A percentile compares a stretch with the other conserved stretches of the same genome.
Evolutionary conservation across 176 grass and related monocot genomes (phyloP).

Genomic region (Juncus effusus): DNA sequence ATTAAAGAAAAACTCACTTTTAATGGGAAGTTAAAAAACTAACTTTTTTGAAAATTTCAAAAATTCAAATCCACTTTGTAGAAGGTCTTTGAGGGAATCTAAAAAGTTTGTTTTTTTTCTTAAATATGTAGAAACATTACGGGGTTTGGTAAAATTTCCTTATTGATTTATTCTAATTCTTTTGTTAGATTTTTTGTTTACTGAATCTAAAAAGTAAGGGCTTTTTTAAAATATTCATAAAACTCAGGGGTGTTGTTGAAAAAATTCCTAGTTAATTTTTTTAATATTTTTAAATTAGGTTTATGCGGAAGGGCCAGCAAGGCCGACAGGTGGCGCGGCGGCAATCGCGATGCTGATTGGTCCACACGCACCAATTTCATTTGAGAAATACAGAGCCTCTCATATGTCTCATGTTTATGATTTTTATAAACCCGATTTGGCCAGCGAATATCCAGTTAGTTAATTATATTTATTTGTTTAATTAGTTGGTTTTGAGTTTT

Average conservation of each 20-base stretch:
- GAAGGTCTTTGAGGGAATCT: no score
- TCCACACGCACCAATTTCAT: conserved; percentile 85
- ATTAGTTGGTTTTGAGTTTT: conserved; percentile 7
- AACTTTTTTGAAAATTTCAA: no score
- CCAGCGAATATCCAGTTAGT: conserved; percentile 95
- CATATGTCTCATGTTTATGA: conserved; percentile 96
- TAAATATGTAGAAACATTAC: no score
- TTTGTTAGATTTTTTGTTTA: background rate
- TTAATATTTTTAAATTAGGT: conserved; percentile 50
- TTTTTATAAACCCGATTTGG: conserved; percentile 96
- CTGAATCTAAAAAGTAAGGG: no score
- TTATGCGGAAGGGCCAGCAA: conserved; percentile 87
- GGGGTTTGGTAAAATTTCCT: no score
- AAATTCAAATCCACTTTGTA: no score
- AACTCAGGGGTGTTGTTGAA: no score
- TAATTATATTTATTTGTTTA: conserved; percentile 8
- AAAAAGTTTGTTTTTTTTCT: no score
- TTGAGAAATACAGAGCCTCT: conserved; percentile 91
- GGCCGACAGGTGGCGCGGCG: conserved; percentile 85
- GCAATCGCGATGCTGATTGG: conserved; percentile 97
- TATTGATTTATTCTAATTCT: conserved; percentile 12
- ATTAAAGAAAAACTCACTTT: no score
- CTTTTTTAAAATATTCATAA: no score
- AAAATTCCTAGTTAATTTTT: background rate
- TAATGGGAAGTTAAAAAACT: no score